A percentile compares a stretch with the other conserved stretches of the same genome.
Conservation (phyloP, 805 yeast genomes). For the Schwanniomyces occidentalis region DNA sequence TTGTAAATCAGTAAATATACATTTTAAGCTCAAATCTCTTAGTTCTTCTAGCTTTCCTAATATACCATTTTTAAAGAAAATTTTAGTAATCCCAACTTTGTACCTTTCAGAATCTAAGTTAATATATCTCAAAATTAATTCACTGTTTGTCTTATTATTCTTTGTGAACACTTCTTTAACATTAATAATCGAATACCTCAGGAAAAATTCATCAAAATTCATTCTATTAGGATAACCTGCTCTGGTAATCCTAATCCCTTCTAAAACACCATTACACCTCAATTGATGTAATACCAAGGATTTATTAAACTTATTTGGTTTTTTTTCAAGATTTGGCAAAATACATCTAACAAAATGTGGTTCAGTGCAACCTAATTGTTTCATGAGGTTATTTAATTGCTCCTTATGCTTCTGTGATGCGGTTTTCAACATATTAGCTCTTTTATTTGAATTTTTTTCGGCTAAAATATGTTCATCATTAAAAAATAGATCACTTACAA, state of each 20-base stretch:
- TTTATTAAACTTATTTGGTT: slow-evolving; percentile 71
- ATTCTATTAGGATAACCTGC: slow-evolving; percentile 96
- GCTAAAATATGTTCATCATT: slow-evolving; percentile 27
- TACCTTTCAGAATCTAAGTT: slow-evolving; percentile 59
- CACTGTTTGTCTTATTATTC: slow-evolving; percentile 66
- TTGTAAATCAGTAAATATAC: slow-evolving; percentile 61
- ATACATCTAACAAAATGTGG: slow-evolving; percentile 98
- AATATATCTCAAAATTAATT: slow-evolving; percentile 62
- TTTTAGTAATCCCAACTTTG: slow-evolving; percentile 69
- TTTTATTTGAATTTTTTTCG: slow-evolving; percentile 17
- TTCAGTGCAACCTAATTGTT: slow-evolving; percentile 72
- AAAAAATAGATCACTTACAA: slow-evolving; percentile 57
- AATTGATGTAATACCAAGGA: slow-evolving; percentile 81
- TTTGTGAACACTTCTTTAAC: slow-evolving; percentile 45
- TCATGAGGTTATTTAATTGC: slow-evolving; percentile 71
- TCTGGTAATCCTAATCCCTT: slow-evolving; percentile 95
- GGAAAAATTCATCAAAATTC: slow-evolving; percentile 75
- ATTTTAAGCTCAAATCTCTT: slow-evolving; percentile 64
- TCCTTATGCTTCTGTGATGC: slow-evolving; percentile 89
- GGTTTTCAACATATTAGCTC: slow-evolving; percentile 48
- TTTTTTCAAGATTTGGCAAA: slow-evolving; percentile 79
- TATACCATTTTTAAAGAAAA: slow-evolving; percentile 76
- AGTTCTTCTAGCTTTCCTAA: slow-evolving; percentile 74
- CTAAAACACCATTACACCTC: slow-evolving; percentile 95
- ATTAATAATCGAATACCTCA: slow-evolving; percentile 71